Conservation (phyloP, 768 basidiomycete species). For the Asterophora lycoperdoides region DNA sequence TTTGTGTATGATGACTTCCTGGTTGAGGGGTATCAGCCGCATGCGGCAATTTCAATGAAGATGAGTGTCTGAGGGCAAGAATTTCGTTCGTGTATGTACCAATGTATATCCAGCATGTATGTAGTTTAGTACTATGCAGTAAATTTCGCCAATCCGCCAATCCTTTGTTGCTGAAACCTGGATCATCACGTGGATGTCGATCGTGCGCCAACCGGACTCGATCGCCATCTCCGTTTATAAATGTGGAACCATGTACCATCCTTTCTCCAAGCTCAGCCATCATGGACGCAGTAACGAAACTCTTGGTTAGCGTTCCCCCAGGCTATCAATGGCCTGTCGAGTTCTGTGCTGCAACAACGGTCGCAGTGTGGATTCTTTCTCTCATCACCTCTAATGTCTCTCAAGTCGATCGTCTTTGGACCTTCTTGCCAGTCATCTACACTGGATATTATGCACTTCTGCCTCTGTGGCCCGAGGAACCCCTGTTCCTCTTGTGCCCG, state of each 20-base stretch:
- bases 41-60: slow-evolving; percentile 41
- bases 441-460: slow-evolving; percentile 77
- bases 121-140: too few relatives aligned
- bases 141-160: too few relatives aligned
- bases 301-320: slow-evolving; percentile 28
- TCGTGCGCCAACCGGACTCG: not conserved
- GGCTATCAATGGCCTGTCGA: slow-evolving; percentile 59
- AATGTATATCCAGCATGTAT: too few relatives aligned
- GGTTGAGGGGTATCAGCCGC: slow-evolving; percentile 82
- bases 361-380: slow-evolving; percentile 52
- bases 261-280: not conserved
- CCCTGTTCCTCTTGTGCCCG: slow-evolving; percentile 42
- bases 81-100: too few relatives aligned
- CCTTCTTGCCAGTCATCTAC: slow-evolving; percentile 79
- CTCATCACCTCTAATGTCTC: slow-evolving; percentile 75
- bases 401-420: slow-evolving; percentile 83
- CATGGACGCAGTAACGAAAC: slow-evolving; percentile 7
- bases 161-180: too few relatives aligned
- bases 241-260: too few relatives aligned
- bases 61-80: not conserved
- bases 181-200: too few relatives aligned
- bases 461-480: slow-evolving; percentile 51
- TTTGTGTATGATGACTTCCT: slow-evolving; percentile 78
- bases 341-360: slow-evolving; percentile 49
- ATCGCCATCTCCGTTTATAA: not conserved